Evolutionary conservation across 2,329 filamentous ascomycete species (phyloP), one percentile per base, ranked within the genome.

Genomic region (Tetracladium maxilliforme): DNA sequence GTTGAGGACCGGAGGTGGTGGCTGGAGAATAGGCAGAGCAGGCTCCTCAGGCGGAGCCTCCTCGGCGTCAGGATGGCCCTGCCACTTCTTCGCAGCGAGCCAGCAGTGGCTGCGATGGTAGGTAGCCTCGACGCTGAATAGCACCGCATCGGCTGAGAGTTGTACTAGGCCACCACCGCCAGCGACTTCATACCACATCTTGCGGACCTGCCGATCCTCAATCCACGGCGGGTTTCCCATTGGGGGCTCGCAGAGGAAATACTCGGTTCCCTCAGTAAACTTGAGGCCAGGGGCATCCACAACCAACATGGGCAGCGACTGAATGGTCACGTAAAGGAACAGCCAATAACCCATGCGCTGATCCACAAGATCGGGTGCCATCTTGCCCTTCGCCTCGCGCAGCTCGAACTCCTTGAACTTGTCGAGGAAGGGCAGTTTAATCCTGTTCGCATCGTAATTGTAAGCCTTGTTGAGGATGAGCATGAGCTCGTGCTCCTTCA

Each of bases 381-480:
- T 64, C 44, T 69, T 72, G 29, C 71, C 66, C 31, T 63, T 64
- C 12, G 70, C 70, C 31, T 81, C 71, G 23, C 72, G 71, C 18
- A 62, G 52, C 49, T 87, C 81, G 34, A 83, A 80, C 2, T 70
- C 62, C 33, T 70, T 70, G 51, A 80, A 87, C 14, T 69, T 64
- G 5, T 70, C 58, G 16, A 86, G 48, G 45, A 87, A 84, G 0
- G 74, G 66, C 9, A 48, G 55, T n/a, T 33, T 27, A 14, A 64
- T 55, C 23, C 54, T 47, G 32, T 67, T 68, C 2, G 72, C 71
- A 36, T 87, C 80, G 22, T 70, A 66, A 36, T 93, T 92, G 51
- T 86, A 86, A 1, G 79, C 77, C 32, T 74, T 75, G 43, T 77
- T 72, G n/a, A 94, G 54, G 17, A 93, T 63, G 12, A 77, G 64